Base-by-base conservation (phyloP, 225 moss, liverwort and hornwort genomes). In the Ulota crispa region DNA sequence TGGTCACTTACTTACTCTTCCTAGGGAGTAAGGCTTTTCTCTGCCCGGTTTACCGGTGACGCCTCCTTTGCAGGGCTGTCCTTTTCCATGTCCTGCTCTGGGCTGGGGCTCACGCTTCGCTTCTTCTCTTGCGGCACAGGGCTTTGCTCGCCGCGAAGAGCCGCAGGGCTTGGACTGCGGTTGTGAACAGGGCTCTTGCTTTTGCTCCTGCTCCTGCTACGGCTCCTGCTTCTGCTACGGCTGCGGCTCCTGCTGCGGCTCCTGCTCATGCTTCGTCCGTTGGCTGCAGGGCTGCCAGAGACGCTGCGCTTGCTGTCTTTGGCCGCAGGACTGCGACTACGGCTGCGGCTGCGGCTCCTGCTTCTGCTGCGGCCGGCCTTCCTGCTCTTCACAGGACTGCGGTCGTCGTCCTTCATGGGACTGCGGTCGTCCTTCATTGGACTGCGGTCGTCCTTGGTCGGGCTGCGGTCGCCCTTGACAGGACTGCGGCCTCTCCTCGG, bases 361-460 rank as follows among this genome's bases (percentile, higher is more conserved):
- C 80, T 81, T 64, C 88, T 74, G 77, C 87, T 92, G 27, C 89
- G 89, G 26, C 65, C 83, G 6, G 27, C 45, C 66, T 88, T 92
- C 70, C 76, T 81, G 14, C 78, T 75, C 75, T 92, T 95, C 64
- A 86, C 80, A 15, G 74, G 88, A 20, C 92, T 93, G 8, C 79
- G 87, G 1, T 93, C 93, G 28, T 89, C 50, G 16, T 50, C 50
- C 78, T 92, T 95, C 64, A 86, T 78, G 8, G 74, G 88, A 13
- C 92, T 93, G 11, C 79, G 87, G 1, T 93, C 92, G 28, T 89
- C 98, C 80, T 92, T 95, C 78, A 87, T 80, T 0, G 95, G 98
- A 79, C 98, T 95, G 31, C 82, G 77, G 27, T 86, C 89, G 32
- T 85, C 86, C 64, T 85, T 85, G 61, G 55, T 36, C 16, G 83